These are phyloP conservation scores for Claviceps purpurea DNA, from an alignment of 2,329 filamentous ascomycete species.

Conservation along the genomic window DNA sequence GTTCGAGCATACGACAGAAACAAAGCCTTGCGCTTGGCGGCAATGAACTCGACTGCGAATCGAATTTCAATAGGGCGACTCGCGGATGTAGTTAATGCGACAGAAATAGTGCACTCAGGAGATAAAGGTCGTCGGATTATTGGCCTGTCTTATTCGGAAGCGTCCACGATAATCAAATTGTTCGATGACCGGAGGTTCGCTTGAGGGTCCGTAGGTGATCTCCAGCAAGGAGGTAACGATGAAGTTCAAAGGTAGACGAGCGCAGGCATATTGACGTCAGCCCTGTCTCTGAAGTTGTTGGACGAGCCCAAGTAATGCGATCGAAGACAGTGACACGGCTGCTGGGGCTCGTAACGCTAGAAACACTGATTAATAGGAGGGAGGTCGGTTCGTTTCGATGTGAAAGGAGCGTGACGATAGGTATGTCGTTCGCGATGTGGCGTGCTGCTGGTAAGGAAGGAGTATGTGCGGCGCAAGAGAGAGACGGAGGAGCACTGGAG, in stretches of 20 bases:
- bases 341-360: background rate
- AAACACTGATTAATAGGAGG: background rate
- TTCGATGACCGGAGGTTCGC: background rate
- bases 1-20: background rate
- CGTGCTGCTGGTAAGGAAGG: background rate
- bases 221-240: background rate
- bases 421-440: background rate
- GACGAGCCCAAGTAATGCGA: background rate
- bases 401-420: background rate
- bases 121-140: background rate
- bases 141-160: background rate
- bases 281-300: background rate
- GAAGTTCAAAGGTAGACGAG: background rate
- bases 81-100: background rate
- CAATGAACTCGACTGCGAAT: background rate
- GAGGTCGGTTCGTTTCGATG: no score
- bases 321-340: background rate
- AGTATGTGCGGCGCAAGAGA: background rate
- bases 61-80: background rate
- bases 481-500: background rate
- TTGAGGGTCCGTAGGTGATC: background rate
- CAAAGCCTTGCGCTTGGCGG: background rate
- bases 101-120: background rate
- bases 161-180: background rate
- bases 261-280: slow-evolving; percentile 6